phyloP scores from a whole-genome alignment of 192 early-diverging fungal genomes.

The Coemansia sp. region DNA sequence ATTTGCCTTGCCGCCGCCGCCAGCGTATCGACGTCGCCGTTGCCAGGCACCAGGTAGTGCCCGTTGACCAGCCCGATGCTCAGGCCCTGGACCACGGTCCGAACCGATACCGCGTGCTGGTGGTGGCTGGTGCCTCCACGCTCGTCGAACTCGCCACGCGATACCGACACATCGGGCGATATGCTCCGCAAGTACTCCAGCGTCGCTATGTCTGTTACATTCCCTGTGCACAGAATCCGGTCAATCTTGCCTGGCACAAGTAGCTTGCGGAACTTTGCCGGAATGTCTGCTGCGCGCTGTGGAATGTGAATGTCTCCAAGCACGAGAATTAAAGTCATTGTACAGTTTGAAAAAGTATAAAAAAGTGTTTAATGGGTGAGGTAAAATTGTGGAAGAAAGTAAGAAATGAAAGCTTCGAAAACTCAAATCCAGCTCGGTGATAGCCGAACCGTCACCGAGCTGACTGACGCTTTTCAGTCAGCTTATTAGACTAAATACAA shows the following conservation, averaged over 20 bases:
- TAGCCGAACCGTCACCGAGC: too few relatives aligned
- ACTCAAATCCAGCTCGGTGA: too few relatives aligned
- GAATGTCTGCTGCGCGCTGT: slow-evolving; percentile 83
- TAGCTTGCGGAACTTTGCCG: slow-evolving; percentile 90
- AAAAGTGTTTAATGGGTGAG: background rate
- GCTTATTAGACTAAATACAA: too few relatives aligned
- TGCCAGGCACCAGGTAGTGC: slow-evolving; percentile 70
- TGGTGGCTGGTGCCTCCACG: background rate
- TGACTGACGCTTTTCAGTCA: too few relatives aligned
- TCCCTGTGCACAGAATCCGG: slow-evolving; percentile 92
- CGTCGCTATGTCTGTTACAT: slow-evolving; percentile 79
- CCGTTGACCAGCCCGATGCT: slow-evolving; percentile 83
- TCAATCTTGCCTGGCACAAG: slow-evolving; percentile 96
- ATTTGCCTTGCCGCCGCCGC: slow-evolving; percentile 82
- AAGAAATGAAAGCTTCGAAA: too few relatives aligned
- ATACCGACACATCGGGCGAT: slow-evolving; percentile 71
- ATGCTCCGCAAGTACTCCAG: slow-evolving; percentile 88
- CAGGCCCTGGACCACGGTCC: slow-evolving; percentile 65
- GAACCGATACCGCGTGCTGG: slow-evolving; percentile 63
- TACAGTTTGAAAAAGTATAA: too few relatives aligned
- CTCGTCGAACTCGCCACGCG: slow-evolving; percentile 86
- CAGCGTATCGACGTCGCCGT: slow-evolving; percentile 70
- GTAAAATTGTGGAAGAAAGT: too few relatives aligned
- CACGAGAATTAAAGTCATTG: slow-evolving; percentile 71
- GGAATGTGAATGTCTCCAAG: slow-evolving; percentile 98